Evolutionary conservation across 371 early-diverging fungal genomes (phyloP).

Genomic region (Parasitella parasitica): DNA sequence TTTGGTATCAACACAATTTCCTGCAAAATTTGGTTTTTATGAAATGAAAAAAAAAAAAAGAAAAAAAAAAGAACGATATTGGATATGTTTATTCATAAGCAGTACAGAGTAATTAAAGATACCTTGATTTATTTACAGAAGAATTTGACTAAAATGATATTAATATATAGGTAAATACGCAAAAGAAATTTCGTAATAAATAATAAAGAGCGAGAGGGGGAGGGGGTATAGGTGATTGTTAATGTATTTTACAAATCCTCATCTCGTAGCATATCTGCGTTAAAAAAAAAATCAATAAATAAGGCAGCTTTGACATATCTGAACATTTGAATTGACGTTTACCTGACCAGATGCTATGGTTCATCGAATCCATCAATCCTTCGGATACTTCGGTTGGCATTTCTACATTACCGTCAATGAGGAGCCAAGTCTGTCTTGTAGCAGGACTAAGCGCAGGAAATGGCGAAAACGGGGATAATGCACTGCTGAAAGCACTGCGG

Average conservation of each 20-base stretch:
- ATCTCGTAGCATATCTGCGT: constrained; percentile 8
- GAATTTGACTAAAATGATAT: not conserved
- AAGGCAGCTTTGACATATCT: too few species aligned
- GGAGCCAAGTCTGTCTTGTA: constrained; percentile 27
- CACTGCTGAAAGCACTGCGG: constrained; percentile 5
- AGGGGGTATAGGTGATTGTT: not conserved
- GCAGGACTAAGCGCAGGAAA: constrained; percentile 14
- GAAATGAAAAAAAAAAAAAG: too few species aligned
- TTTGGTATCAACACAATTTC: too few species aligned
- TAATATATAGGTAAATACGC: too few species aligned
- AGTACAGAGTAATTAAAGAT: too few species aligned
- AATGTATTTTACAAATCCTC: constrained; percentile 4
- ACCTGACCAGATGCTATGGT: constrained; percentile 39
- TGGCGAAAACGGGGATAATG: constrained; percentile 19
- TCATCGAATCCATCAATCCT: constrained; percentile 32
- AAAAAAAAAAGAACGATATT: too few species aligned
- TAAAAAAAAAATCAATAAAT: too few species aligned
- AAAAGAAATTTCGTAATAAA: not conserved
- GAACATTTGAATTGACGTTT: not conserved
- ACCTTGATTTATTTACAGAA: too few species aligned
- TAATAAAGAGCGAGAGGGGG: not conserved
- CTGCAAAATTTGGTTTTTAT: too few species aligned
- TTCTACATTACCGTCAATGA: constrained; percentile 35
- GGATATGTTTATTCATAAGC: too few species aligned
- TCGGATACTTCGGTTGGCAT: constrained; percentile 40